Base-by-base conservation (phyloP, 257 asterid genomes). In the Lycium ferocissimum region DNA sequence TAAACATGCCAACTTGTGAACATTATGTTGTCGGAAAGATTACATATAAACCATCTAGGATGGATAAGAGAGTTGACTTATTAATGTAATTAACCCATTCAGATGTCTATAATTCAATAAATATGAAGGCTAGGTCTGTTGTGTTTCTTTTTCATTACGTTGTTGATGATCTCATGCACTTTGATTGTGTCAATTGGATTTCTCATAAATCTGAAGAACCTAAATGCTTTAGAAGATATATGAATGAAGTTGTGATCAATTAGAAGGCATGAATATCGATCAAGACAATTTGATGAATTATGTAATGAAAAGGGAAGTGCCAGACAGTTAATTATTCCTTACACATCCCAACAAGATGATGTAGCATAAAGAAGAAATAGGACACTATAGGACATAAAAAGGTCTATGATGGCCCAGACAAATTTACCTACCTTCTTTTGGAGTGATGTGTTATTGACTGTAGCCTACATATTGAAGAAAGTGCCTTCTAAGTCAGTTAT, bases 161-260 rank as follows among this genome's bases (percentile, higher is more conserved):
- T 15, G 38, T 79, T 14, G 53, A 79, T 80, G 72, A 85, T 53
- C 80, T 65, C 51, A 38, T 1, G 4, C 33, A 12, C 7, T 80
- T 51, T 67, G 43, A 13, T 66, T 59, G 80, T 66, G 33, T 80
- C 6, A 54, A 66, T 56, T 66, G 33, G 75, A 80, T 85, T 22
- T 66, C 81, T 13, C 82, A 79, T 6, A 67, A 80, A 49, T 85
- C 63, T 9, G 63, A 79, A 20, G 80, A 51, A 35, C 22, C 65
- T 5, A 61, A 84, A 10, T 79, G 35, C 61, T 79, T 65, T n/a
- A 53, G 7, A 78, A 9, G 6, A 7, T 84, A 63, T 5, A 4
- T 61, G 4, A 49, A 84, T 84, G 33, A 26, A 26, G 33, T 26
- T 26, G 33, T 26, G 33, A 26, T 26, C 33, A 26, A 26, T 26